These are phyloP conservation scores for Triticum monococcum DNA, from an alignment of 176 grass and related monocot genomes.

Conservation along the genomic window DNA sequence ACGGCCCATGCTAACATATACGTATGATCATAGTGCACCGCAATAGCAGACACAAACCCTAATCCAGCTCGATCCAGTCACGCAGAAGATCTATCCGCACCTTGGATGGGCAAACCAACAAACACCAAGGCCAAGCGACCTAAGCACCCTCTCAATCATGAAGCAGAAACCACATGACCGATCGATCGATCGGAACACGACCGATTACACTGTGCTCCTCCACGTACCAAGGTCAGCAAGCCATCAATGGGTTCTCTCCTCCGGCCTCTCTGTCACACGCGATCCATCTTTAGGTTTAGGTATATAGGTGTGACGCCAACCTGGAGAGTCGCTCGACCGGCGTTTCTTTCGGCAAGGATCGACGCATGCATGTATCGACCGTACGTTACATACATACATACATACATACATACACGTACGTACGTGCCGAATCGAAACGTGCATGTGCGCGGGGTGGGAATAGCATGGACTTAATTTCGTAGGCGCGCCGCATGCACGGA, in stretches of 20 bases:
- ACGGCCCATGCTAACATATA: too few species aligned
- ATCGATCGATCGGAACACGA: background rate
- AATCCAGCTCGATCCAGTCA: background rate
- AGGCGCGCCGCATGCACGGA: background rate
- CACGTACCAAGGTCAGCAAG: background rate
- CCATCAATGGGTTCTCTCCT: slow-evolving; percentile 7
- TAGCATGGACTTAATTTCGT: background rate
- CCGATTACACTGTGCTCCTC: background rate
- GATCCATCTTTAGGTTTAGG: background rate
- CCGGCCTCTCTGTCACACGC: background rate
- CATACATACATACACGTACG: background rate
- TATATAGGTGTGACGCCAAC: background rate
- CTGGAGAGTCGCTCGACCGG: background rate
- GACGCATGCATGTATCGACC: background rate
- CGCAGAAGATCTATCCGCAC: background rate
- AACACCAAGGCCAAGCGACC: background rate
- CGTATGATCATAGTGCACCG: too few species aligned
- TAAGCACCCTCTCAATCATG: background rate
- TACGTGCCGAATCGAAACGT: background rate
- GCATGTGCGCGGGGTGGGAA: background rate
- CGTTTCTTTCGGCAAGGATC: too few species aligned
- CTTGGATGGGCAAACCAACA: background rate
- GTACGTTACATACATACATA: background rate
- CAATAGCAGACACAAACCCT: background rate
- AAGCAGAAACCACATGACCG: slow-evolving; percentile 27